These are phyloP conservation scores for Asclepias syriaca DNA, from an alignment of 257 asterid species.

Conservation along the genomic window DNA sequence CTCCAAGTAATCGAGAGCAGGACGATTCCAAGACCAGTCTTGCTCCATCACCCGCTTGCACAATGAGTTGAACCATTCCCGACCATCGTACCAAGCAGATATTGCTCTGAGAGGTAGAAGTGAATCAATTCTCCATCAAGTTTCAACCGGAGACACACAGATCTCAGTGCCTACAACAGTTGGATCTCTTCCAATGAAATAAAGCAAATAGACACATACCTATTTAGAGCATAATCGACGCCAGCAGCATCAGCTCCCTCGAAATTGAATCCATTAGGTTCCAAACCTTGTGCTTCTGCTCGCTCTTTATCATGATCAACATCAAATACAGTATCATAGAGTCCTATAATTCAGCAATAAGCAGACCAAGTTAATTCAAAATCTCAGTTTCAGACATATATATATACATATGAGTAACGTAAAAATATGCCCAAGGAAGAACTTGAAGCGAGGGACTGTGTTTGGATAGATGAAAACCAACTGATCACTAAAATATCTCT, in stretches of 20 bases:
- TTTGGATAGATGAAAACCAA: not conserved
- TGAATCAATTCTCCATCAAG: not conserved
- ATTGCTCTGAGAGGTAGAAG: constrained; percentile 52
- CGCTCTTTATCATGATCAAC: constrained; percentile 86
- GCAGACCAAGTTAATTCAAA: not conserved
- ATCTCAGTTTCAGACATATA: not conserved
- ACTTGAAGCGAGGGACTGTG: not conserved
- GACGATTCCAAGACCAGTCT: constrained; percentile 99
- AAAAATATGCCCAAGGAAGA: not conserved
- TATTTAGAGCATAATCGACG: constrained; percentile 89
- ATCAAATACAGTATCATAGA: constrained; percentile 89
- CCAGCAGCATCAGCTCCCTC: constrained; percentile 97
- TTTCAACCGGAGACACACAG: not conserved
- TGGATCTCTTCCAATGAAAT: not conserved
- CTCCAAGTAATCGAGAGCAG: constrained; percentile 98
- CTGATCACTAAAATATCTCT: not conserved
- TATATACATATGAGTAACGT: no score
- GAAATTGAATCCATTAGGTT: constrained; percentile 90
- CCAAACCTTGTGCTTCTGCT: constrained; percentile 70
- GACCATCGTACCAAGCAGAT: constrained; percentile 73
- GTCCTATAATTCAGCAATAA: constrained; percentile 47
- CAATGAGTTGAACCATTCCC: constrained; percentile 77
- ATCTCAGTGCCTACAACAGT: no score
- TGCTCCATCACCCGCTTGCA: constrained; percentile 95
- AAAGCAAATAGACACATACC: constrained; percentile 38